Base-by-base conservation (phyloP, 1,139 yeast genomes). In the Kodamaea suecica region DNA sequence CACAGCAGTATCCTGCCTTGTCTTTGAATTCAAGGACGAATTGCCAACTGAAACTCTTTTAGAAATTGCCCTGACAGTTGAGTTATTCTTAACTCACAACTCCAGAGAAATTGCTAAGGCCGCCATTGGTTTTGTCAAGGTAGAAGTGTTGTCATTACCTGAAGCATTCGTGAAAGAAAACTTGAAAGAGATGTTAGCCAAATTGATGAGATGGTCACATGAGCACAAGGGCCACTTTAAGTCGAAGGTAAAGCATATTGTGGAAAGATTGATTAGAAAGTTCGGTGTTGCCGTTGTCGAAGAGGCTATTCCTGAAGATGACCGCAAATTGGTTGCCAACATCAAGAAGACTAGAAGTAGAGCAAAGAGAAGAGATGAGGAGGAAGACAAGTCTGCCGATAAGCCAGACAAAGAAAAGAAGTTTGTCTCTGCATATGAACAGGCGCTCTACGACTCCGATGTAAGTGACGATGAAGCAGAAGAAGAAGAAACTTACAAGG, bases 141-240 rank as follows among this genome's bases (percentile, higher is more conserved):
- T 92, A 34, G 88, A 94, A 47, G 84, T 88, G 17, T 72, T 90
- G 44, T 77, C 90, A 11, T 73, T 92, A 40, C 97, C 97, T 5
- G 84, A 78, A 45, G 95, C 84, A 17, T 57, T 82, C 48, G 80
- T 92, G 35, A 76, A 74, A 50, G 73, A 80, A 7, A 80, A 83
- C 48, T 73, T 94, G 51, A 68, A 72, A 30, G 80, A 75, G 16
- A 64, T 92, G 37, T 68, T 92, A 38, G 68, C 74, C 26, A 82
- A 85, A 50, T 71, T 92, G 50, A 71, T 92, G 76, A 80, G 80
- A 46, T 90, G 97, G 95, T 86, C 96, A 28, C 95, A 87, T 57
- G 97, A 88, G 57, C 97, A 90, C 62, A 86, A 86, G 52, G 95
- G 95, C 27, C 96, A 88, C 54, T 90, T 94, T 73, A 87, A 86